Conservation (phyloP, 108 stramenopile species). For the Pseudonitzschia multiseries region DNA sequence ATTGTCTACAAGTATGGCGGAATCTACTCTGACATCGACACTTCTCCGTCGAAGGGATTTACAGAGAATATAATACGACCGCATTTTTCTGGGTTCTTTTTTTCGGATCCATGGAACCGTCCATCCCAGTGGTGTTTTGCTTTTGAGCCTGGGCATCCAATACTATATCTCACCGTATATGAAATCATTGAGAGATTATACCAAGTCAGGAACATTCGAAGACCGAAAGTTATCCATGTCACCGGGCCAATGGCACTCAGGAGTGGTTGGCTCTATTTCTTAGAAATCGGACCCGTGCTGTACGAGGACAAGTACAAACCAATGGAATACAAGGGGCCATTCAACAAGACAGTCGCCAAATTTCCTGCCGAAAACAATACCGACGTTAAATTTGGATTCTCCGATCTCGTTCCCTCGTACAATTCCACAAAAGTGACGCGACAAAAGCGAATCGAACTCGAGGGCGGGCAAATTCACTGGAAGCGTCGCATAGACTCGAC, state of each 20-base stretch:
- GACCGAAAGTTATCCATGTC: slow-evolving; percentile 29
- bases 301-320: no score
- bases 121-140: slow-evolving; percentile 48
- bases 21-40: slow-evolving; percentile 25
- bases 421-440: no score
- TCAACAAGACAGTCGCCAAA: no score
- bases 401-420: no score
- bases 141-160: slow-evolving; percentile 22
- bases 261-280: background rate
- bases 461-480: no score
- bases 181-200: slow-evolving; percentile 25
- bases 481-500: no score
- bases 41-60: background rate
- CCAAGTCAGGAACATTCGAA: background rate
- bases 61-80: background rate
- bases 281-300: no score
- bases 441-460: no score
- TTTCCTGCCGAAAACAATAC: no score
- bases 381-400: no score
- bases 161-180: slow-evolving; percentile 28
- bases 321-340: no score
- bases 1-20: slow-evolving; percentile 30
- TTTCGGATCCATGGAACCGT: slow-evolving; percentile 32
- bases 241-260: slow-evolving; percentile 46
- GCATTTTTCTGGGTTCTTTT: slow-evolving; percentile 16